These are phyloP conservation scores for Dimocarpus longan DNA, from an alignment of 345 rosid species.

Conservation along the genomic window DNA sequence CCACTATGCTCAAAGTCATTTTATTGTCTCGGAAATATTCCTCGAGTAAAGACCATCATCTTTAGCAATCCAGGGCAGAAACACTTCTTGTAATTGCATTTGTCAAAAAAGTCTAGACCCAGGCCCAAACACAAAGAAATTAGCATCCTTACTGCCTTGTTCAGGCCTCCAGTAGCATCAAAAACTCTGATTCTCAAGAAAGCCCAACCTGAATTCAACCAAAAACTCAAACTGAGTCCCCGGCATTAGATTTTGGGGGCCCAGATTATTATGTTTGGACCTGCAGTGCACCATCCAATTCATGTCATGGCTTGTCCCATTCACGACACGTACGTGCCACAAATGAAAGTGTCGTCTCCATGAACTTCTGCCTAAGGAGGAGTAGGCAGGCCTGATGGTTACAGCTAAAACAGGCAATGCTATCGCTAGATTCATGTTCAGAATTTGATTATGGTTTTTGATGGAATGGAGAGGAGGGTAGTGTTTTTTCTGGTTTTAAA, in stretches of 20 bases:
- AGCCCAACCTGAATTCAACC: background rate
- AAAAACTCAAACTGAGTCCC: background rate
- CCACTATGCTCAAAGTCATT: too few relatives aligned
- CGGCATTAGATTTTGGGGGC: background rate
- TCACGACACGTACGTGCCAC: background rate
- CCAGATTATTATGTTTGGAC: constrained; percentile 20
- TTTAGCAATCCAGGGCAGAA: too few relatives aligned
- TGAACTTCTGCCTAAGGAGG: background rate
- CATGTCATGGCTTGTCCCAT: background rate
- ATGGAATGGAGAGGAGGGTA: too few relatives aligned
- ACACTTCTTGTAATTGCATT: too few relatives aligned
- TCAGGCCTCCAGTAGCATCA: background rate
- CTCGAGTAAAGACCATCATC: too few relatives aligned
- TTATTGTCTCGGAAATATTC: too few relatives aligned
- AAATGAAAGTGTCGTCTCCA: too few relatives aligned
- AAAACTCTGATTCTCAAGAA: background rate
- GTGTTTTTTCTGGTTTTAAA: too few relatives aligned
- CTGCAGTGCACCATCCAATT: constrained; percentile 13
- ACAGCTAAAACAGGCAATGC: background rate
- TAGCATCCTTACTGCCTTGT: background rate
- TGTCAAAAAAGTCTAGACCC: background rate
- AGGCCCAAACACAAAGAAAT: background rate
- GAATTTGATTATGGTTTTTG: too few relatives aligned
- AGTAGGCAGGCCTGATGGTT: background rate
- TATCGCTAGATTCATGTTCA: background rate